Evolutionary conservation across 495 filamentous ascomycete genomes (phyloP).

Genomic region (Talaromyces stipitatus): DNA sequence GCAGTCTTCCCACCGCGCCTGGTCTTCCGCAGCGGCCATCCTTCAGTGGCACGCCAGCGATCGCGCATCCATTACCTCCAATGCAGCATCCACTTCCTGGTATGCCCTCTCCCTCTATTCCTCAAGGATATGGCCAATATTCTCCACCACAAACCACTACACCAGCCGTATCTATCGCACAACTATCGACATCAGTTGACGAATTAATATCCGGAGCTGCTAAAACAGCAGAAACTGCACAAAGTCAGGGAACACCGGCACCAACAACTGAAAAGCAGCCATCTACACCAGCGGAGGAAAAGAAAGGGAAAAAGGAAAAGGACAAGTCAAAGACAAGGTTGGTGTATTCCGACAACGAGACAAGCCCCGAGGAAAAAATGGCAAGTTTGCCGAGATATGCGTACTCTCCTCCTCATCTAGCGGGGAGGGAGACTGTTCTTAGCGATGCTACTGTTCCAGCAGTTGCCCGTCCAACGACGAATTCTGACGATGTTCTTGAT

Average conservation of each 20-base stretch:
- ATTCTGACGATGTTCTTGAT: conserved; percentile 30
- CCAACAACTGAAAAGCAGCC: conserved; percentile 12
- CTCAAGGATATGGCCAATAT: conserved; percentile 22
- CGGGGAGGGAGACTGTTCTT: conserved; percentile 19
- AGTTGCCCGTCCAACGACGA: conserved; percentile 26
- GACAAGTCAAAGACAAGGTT: conserved; percentile 67
- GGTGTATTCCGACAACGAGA: conserved; percentile 69
- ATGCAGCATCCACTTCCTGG: conserved; percentile 46
- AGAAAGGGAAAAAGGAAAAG: conserved; percentile 54
- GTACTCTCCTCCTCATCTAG: conserved; percentile 46
- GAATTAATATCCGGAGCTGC: conserved; percentile 51
- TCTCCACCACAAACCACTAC: conserved; percentile 30
- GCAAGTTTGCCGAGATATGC: conserved; percentile 68
- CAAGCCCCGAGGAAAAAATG: conserved; percentile 86
- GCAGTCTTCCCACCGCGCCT: conserved; percentile 45
- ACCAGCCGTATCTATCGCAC: conserved; percentile 13
- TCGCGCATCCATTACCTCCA: conserved; percentile 53
- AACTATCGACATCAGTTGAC: conserved; percentile 49
- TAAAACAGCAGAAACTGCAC: conserved; percentile 34
- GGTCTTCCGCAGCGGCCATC: conserved; percentile 59
- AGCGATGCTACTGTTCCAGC: conserved; percentile 29
- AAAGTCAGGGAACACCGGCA: conserved; percentile 9
- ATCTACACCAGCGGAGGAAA: conserved; percentile 37
- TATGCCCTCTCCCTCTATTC: conserved; percentile 6
- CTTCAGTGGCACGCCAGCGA: conserved; percentile 48